Conservation (phyloP, 441 rosid genomes). For the Erodium moschatum region DNA sequence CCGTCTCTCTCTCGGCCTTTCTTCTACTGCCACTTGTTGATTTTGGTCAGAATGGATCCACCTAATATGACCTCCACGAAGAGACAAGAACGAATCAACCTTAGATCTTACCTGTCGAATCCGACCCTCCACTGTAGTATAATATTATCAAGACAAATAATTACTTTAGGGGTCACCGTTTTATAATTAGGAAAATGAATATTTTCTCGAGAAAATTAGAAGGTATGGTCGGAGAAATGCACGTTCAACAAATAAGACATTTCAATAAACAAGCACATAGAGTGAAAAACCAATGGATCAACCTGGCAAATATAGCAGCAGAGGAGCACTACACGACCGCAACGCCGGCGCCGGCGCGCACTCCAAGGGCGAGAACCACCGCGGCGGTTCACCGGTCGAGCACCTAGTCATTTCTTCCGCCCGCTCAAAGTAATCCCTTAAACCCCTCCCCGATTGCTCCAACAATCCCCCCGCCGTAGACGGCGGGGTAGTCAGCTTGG, state of each 20-base stretch:
- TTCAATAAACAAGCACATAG: not conserved
- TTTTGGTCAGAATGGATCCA: too few relatives aligned
- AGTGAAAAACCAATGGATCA: not conserved
- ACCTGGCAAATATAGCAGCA: conserved; percentile 1
- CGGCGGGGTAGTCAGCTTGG: not conserved
- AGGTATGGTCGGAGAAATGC: not conserved
- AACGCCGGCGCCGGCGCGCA: not conserved
- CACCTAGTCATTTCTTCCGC: not conserved
- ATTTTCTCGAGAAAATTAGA: not conserved
- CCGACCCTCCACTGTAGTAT: too few relatives aligned
- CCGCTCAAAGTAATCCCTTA: conserved; percentile 2
- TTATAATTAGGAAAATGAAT: not conserved
- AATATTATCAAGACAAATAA: too few relatives aligned
- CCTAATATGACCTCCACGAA: too few relatives aligned
- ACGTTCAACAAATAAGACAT: not conserved
- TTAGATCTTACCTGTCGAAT: too few relatives aligned
- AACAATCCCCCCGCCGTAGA: not conserved
- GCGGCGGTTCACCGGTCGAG: not conserved
- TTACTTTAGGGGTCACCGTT: not conserved
- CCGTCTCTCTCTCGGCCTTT: too few relatives aligned
- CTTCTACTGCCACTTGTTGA: too few relatives aligned
- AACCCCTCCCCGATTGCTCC: not conserved
- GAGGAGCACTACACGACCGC: not conserved
- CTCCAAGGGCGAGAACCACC: conserved; percentile 2
- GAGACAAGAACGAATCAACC: too few relatives aligned